A percentile compares a stretch with the other conserved stretches of the same genome.
phyloP scores from a whole-genome alignment of 2,329 filamentous ascomycete species.

The Hypoxylon sp. region DNA sequence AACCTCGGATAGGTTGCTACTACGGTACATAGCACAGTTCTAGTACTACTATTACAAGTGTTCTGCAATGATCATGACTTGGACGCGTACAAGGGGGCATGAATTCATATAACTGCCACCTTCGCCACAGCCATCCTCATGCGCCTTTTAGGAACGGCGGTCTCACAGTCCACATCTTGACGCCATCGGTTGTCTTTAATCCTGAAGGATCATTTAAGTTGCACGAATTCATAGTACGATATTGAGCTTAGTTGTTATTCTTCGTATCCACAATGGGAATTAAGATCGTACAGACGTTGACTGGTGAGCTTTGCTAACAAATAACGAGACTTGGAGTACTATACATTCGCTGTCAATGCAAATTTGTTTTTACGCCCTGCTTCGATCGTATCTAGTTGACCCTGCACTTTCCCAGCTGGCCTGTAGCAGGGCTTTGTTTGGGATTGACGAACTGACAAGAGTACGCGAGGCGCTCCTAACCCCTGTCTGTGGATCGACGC shows the following conservation, averaged over 20 bases:
- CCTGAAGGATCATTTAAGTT: conserved; percentile 31
- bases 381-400: conserved; percentile 30
- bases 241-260: conserved; percentile 10
- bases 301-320: conserved; percentile 8
- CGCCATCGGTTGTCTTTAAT: neutral
- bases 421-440: conserved; percentile 43
- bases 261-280: conserved; percentile 13
- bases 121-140: conserved; percentile 33
- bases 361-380: conserved; percentile 23
- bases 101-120: conserved; percentile 33
- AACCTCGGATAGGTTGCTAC: conserved; percentile 14
- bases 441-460: conserved; percentile 35
- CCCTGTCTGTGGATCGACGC: conserved; percentile 45
- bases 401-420: conserved; percentile 46
- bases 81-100: neutral
- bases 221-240: conserved; percentile 13
- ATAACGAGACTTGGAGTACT: conserved; percentile 7
- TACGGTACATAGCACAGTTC: neutral
- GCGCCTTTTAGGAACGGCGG: conserved; percentile 9
- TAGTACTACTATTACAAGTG: conserved; percentile 4
- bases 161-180: conserved; percentile 15
- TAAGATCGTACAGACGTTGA: conserved; percentile 23
- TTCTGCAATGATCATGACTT: conserved; percentile 26
- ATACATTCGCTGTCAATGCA: conserved; percentile 18
- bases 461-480: conserved; percentile 32